These are phyloP conservation scores for Hirschfeldia incana DNA, from an alignment of 345 rosid genomes.

Conservation along the genomic window DNA sequence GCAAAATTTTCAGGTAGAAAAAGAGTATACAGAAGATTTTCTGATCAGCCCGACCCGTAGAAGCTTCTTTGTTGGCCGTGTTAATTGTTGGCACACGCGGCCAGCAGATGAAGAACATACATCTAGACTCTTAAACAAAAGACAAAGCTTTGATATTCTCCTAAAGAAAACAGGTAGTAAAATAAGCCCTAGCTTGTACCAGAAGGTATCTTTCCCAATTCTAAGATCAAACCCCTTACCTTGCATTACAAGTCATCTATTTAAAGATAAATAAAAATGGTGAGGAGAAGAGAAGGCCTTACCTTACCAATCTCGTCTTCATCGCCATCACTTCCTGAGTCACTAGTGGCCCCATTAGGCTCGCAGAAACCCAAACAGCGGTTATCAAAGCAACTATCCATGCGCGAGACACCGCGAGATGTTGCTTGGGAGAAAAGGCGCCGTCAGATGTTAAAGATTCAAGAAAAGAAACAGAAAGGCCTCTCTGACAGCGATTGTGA, in stretches of 20 bases:
- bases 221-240: background rate
- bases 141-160: slow-evolving; percentile 27
- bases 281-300: slow-evolving; percentile 36
- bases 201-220: background rate
- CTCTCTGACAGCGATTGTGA: slow-evolving; percentile 55
- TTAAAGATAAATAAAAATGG: slow-evolving; percentile 17
- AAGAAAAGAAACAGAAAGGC: slow-evolving; percentile 43
- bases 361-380: slow-evolving; percentile 44
- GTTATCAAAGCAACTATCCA: slow-evolving; percentile 77
- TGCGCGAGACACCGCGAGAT: slow-evolving; percentile 80
- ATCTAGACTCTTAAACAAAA: slow-evolving; percentile 28
- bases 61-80: slow-evolving; percentile 47
- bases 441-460: slow-evolving; percentile 58
- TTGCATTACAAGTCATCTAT: background rate
- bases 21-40: slow-evolving; percentile 11
- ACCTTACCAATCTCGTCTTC: slow-evolving; percentile 40
- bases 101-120: slow-evolving; percentile 43
- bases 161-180: background rate
- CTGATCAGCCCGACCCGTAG: slow-evolving; percentile 35
- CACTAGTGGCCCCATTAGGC: slow-evolving; percentile 45
- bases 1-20: slow-evolving; percentile 25
- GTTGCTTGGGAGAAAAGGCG: slow-evolving; percentile 88
- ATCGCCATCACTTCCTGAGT: slow-evolving; percentile 38
- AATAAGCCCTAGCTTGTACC: slow-evolving; percentile 3
- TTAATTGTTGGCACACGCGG: slow-evolving; percentile 40